A percentile compares a stretch with the other conserved stretches of the same genome.
These are phyloP conservation scores for Alternaria ventricosa DNA, from an alignment of 2,329 filamentous ascomycete genomes.

Conservation along the genomic window DNA sequence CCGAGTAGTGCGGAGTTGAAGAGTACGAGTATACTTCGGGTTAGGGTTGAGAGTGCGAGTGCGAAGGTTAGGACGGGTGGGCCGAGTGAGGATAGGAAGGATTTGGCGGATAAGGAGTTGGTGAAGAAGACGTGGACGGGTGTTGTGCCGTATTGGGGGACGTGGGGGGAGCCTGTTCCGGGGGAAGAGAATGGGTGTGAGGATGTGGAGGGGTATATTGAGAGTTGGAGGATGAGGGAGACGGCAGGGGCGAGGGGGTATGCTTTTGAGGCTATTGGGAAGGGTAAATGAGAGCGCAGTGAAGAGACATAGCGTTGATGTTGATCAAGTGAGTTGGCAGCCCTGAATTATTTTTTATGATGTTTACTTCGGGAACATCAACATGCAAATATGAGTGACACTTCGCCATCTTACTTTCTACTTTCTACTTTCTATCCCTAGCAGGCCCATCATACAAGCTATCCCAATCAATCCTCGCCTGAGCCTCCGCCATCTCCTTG, in stretches of 20 bases:
- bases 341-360: too few relatives aligned
- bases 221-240: slow-evolving; percentile 42
- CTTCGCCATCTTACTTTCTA: too few relatives aligned
- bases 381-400: too few relatives aligned
- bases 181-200: slow-evolving; percentile 52
- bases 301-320: too few relatives aligned
- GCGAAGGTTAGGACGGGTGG: slow-evolving; percentile 45
- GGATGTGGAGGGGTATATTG: slow-evolving; percentile 68
- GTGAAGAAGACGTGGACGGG: slow-evolving; percentile 42
- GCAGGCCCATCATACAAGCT: too few relatives aligned
- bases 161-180: slow-evolving; percentile 41
- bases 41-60: slow-evolving; percentile 36
- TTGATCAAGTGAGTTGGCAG: too few relatives aligned
- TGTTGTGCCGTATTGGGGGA: slow-evolving; percentile 43
- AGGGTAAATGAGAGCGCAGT: not conserved
- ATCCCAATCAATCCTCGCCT: too few relatives aligned
- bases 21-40: slow-evolving; percentile 36
- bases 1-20: slow-evolving; percentile 38
- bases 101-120: slow-evolving; percentile 37
- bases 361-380: too few relatives aligned
- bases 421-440: too few relatives aligned
- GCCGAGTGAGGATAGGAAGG: slow-evolving; percentile 42
- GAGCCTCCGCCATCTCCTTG: too few relatives aligned
- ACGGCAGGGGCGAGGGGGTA: slow-evolving; percentile 26
- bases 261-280: slow-evolving; percentile 32